These are phyloP conservation scores for Fusarium fujikuroi DNA, from an alignment of 2,329 filamentous ascomycete species.

Conservation along the genomic window DNA sequence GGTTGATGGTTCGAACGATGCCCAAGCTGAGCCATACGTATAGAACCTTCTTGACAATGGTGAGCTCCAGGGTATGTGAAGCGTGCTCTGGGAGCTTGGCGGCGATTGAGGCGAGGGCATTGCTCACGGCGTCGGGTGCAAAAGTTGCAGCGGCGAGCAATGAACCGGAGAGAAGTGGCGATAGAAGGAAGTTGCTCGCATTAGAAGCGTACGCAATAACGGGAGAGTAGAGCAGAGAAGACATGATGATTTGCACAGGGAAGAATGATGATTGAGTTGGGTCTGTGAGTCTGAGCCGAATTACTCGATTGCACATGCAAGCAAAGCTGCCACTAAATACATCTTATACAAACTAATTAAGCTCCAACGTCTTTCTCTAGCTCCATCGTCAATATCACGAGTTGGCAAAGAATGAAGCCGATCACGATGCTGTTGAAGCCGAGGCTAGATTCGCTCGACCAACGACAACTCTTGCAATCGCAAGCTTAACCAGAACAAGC, in stretches of 20 bases:
- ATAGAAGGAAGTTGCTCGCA: constrained; percentile 14
- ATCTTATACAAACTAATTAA: constrained; percentile 10
- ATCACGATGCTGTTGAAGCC: constrained; percentile 9
- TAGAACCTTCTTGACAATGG: constrained; percentile 10
- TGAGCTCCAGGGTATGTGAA: constrained; percentile 11
- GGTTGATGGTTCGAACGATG: constrained; percentile 40
- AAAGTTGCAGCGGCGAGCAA: constrained; percentile 28
- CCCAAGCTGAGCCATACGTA: constrained; percentile 41
- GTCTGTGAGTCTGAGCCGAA: no score
- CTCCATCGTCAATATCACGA: neutral
- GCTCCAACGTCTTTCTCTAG: neutral
- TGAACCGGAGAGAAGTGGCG: constrained; percentile 34
- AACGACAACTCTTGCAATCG: constrained; percentile 1
- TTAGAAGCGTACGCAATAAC: constrained; percentile 10
- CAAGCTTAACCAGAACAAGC: constrained; percentile 28
- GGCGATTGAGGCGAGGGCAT: constrained; percentile 16
- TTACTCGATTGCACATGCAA: neutral
- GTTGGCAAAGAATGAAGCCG: neutral
- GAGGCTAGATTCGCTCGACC: neutral
- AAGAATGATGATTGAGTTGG: neutral
- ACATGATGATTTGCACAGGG: constrained; percentile 15
- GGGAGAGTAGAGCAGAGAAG: constrained; percentile 39
- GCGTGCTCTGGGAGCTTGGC: constrained; percentile 10
- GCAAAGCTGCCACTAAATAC: no score
- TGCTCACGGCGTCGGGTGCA: constrained; percentile 21